Evolutionary conservation across 1,139 yeast genomes (phyloP).

Genomic region (Citeromyces hawaiiensis): DNA sequence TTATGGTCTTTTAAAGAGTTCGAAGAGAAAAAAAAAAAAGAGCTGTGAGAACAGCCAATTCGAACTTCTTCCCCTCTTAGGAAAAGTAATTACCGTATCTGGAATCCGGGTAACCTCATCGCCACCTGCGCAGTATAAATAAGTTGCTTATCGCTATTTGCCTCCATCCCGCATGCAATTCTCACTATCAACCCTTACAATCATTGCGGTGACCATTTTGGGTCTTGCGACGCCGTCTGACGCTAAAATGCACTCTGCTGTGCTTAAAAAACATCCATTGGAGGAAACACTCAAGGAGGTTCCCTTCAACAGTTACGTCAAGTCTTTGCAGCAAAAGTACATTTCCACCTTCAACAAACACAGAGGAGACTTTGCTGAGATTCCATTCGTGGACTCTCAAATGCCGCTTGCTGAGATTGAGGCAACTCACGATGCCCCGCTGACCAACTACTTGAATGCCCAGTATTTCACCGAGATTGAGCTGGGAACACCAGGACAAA

Average conservation of each 20-base stretch:
- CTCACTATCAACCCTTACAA: constrained; percentile 20
- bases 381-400: constrained; percentile 27
- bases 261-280: constrained; percentile 48
- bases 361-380: constrained; percentile 15
- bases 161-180: constrained; percentile 17
- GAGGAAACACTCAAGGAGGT: constrained; percentile 50
- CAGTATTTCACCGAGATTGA: constrained; percentile 87
- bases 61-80: background rate
- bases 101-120: constrained; percentile 1
- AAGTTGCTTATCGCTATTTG: constrained; percentile 1
- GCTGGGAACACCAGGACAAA: constrained; percentile 87
- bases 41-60: too few species aligned
- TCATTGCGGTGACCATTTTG: constrained; percentile 42
- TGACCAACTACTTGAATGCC: constrained; percentile 86
- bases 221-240: constrained; percentile 27
- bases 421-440: constrained; percentile 56
- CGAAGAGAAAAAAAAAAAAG: too few species aligned
- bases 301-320: constrained; percentile 49
- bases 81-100: background rate
- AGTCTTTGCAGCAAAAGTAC: constrained; percentile 65
- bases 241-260: constrained; percentile 51
- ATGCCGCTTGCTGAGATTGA: constrained; percentile 9
- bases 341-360: constrained; percentile 34
- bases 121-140: background rate
- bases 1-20: too few species aligned